A percentile compares a stretch with the other conserved stretches of the same genome.
Conservation (phyloP, 192 early-diverging fungal genomes). For the Spizellomyces punctatus region DNA sequence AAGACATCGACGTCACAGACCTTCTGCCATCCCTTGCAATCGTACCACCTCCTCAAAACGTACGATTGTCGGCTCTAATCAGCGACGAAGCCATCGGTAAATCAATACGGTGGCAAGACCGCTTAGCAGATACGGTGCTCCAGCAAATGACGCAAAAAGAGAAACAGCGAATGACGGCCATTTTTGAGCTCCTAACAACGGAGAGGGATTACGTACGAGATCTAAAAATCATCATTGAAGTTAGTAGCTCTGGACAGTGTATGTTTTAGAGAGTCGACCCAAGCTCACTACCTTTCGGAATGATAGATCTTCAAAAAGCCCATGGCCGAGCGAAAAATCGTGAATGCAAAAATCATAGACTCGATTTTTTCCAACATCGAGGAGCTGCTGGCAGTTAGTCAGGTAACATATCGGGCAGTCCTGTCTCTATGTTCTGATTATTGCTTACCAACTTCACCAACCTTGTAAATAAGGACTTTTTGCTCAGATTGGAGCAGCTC, state of each 20-base stretch:
- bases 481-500: slow-evolving; percentile 35
- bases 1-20: too few relatives aligned
- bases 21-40: too few relatives aligned
- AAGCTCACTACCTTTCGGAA: neutral
- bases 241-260: slow-evolving; percentile 1
- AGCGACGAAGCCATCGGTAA: too few relatives aligned
- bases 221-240: slow-evolving; percentile 53
- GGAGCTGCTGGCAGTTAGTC: slow-evolving; percentile 44
- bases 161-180: slow-evolving; percentile 44
- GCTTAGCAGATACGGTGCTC: slow-evolving; percentile 14
- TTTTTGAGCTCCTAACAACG: slow-evolving; percentile 53
- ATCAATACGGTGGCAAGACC: slow-evolving; percentile 37
- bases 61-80: too few relatives aligned
- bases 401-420: slow-evolving; percentile 12
- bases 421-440: neutral
- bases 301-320: slow-evolving; percentile 52
- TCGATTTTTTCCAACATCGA: slow-evolving; percentile 53
- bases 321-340: slow-evolving; percentile 36
- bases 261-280: neutral
- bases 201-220: slow-evolving; percentile 59
- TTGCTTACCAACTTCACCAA: neutral
- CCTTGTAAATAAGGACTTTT: slow-evolving; percentile 36
- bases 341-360: slow-evolving; percentile 39
- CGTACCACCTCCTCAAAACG: too few relatives aligned
- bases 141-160: slow-evolving; percentile 33